These are phyloP conservation scores for Raffaelea ambrosiae DNA, from an alignment of 2,329 filamentous ascomycete genomes.

Conservation along the genomic window DNA sequence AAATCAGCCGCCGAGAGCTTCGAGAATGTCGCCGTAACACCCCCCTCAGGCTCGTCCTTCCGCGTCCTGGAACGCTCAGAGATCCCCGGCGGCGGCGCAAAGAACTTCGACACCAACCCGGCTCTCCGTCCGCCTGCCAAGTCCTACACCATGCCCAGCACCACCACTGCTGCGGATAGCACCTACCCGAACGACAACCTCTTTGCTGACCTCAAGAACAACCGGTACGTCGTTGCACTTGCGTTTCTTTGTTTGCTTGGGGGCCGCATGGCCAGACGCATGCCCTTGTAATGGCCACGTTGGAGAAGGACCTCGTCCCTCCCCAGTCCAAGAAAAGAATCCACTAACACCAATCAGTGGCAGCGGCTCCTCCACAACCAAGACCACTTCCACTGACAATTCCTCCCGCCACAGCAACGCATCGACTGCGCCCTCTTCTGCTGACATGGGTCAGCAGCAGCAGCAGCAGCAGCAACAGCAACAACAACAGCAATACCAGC, in stretches of 20 bases:
- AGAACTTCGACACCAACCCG: constrained; percentile 41
- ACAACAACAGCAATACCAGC: constrained; percentile 19
- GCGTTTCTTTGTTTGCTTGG: neutral
- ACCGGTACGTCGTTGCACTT: constrained; percentile 38
- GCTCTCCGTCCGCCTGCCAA: constrained; percentile 29
- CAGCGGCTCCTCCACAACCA: constrained; percentile 53
- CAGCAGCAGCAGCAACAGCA: constrained; percentile 5
- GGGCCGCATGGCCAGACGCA: neutral
- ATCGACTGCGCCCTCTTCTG: constrained; percentile 53
- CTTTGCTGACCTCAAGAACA: constrained; percentile 46
- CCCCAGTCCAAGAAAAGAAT: neutral
- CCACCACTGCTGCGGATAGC: constrained; percentile 28
- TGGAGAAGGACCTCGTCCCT: constrained; percentile 9
- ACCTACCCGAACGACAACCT: constrained; percentile 42
- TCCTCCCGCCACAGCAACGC: constrained; percentile 55
- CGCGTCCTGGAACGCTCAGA: constrained; percentile 49
- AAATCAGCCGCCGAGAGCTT: constrained; percentile 49
- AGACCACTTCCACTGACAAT: constrained; percentile 50
- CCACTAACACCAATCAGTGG: constrained; percentile 32
- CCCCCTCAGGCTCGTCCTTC: constrained; percentile 38
- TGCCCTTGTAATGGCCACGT: constrained; percentile 24
- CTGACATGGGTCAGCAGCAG: constrained; percentile 29
- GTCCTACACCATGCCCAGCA: constrained; percentile 27
- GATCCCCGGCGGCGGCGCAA: constrained; percentile 28
- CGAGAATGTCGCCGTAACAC: constrained; percentile 38